These are phyloP conservation scores for Phytophthora lateralis DNA, from an alignment of 352 stramenopile species.

Conservation along the genomic window DNA sequence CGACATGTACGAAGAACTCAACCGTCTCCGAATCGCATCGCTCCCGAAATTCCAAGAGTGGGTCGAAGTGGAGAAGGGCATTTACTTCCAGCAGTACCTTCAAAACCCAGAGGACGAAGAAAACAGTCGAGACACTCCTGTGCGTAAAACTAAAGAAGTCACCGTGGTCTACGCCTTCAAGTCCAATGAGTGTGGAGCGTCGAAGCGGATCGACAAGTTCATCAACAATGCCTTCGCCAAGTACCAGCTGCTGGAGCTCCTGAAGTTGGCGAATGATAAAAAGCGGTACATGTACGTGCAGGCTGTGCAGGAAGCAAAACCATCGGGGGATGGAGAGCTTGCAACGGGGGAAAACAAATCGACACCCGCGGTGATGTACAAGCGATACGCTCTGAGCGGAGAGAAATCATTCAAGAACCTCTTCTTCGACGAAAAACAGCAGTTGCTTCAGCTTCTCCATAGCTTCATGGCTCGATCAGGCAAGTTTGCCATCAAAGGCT, in stretches of 20 bases:
- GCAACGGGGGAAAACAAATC: slow-evolving; percentile 4
- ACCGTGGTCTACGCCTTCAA: slow-evolving; percentile 27
- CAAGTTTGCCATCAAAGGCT: slow-evolving; percentile 89
- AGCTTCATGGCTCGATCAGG: slow-evolving; percentile 69
- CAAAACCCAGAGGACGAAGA: slow-evolving; percentile 10
- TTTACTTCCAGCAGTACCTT: slow-evolving; percentile 31
- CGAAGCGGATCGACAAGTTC: slow-evolving; percentile 46
- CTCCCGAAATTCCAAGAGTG: slow-evolving; percentile 47
- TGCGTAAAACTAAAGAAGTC: slow-evolving; percentile 15
- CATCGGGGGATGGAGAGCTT: not conserved
- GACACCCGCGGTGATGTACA: slow-evolving; percentile 33
- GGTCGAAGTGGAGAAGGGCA: slow-evolving; percentile 43
- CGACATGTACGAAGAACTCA: slow-evolving; percentile 35
- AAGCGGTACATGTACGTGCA: slow-evolving; percentile 56
- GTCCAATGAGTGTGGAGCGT: slow-evolving; percentile 23
- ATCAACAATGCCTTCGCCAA: slow-evolving; percentile 41
- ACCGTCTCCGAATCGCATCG: slow-evolving; percentile 42
- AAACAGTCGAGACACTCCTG: slow-evolving; percentile 1
- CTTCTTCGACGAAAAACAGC: slow-evolving; percentile 86
- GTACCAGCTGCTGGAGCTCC: slow-evolving; percentile 42
- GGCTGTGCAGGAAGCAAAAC: slow-evolving; percentile 15
- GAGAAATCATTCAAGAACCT: slow-evolving; percentile 90
- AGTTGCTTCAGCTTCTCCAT: slow-evolving; percentile 71
- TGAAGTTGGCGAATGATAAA: slow-evolving; percentile 47
- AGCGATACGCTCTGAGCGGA: slow-evolving; percentile 82